phyloP scores from a whole-genome alignment of 192 early-diverging fungal species.

The Entophlyctis luteolus region DNA sequence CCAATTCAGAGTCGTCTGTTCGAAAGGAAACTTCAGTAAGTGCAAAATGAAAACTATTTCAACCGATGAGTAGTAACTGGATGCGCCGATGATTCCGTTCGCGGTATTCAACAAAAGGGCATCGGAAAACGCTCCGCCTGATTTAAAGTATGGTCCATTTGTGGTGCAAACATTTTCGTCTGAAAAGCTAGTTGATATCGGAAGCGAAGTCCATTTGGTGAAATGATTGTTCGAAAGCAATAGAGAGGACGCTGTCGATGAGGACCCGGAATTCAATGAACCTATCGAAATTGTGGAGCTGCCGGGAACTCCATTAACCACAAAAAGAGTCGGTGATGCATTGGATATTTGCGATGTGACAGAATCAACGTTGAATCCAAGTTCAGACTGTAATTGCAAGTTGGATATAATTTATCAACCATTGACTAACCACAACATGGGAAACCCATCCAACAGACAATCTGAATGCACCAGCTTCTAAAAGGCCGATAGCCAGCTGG shows the following conservation, averaged over 20 bases:
- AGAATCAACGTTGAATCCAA: neutral
- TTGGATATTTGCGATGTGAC: neutral
- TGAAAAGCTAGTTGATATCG: neutral
- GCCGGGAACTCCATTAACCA: neutral
- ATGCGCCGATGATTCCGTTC: slow-evolving; percentile 14
- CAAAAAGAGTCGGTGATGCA: neutral
- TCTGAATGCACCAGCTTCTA: neutral
- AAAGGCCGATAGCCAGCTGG: neutral
- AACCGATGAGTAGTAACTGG: neutral
- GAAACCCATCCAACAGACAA: slow-evolving; percentile 2
- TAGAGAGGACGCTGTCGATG: neutral
- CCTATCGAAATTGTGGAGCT: neutral
- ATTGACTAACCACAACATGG: neutral
- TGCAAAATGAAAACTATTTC: neutral
- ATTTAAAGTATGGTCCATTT: neutral
- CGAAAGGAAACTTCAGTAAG: neutral
- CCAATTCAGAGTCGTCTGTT: slow-evolving; percentile 3
- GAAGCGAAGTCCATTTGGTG: neutral
- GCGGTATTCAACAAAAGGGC: slow-evolving; percentile 7
- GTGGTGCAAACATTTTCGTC: slow-evolving; percentile 5
- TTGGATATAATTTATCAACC: neutral
- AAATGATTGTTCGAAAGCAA: neutral
- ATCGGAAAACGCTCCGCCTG: slow-evolving; percentile 9
- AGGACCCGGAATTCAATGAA: neutral
- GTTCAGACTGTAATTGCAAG: neutral